Evolutionary conservation across 768 basidiomycete species (phyloP).

Genomic region (Lentinula sp.): DNA sequence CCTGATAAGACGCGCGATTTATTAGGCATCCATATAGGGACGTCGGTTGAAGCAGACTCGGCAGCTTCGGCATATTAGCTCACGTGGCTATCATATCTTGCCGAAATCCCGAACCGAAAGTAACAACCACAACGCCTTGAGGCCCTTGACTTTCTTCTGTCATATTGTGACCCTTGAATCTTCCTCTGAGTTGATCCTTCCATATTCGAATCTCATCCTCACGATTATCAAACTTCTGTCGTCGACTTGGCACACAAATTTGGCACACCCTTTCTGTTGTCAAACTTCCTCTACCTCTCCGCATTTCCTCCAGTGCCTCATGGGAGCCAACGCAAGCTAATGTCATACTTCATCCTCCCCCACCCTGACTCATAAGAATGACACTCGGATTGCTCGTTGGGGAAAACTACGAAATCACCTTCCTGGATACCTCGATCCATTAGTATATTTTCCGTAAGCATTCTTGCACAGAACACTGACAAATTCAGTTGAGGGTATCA

Average conservation of each 20-base stretch:
- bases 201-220: background rate
- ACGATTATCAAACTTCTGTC: background rate
- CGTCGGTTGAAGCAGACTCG: no score
- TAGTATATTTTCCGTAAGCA: no score
- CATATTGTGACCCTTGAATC: background rate
- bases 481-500: no score
- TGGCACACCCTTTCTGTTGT: background rate
- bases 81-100: no score
- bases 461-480: no score
- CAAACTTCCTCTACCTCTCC: slow-evolving; percentile 1
- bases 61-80: no score
- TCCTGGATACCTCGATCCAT: background rate
- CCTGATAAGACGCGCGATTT: background rate
- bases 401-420: background rate
- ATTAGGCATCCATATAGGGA: background rate
- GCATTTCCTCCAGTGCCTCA: slow-evolving; percentile 1
- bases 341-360: background rate
- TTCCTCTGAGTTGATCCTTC: background rate
- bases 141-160: no score
- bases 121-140: no score
- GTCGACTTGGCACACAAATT: background rate
- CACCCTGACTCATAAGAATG: background rate
- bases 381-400: background rate
- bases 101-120: no score
- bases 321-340: background rate